Percentiles rank a stretch among this genome's conserved stretches.
phyloP scores from a whole-genome alignment of 306 rosid genomes.

The Leucaena leucocephala region DNA sequence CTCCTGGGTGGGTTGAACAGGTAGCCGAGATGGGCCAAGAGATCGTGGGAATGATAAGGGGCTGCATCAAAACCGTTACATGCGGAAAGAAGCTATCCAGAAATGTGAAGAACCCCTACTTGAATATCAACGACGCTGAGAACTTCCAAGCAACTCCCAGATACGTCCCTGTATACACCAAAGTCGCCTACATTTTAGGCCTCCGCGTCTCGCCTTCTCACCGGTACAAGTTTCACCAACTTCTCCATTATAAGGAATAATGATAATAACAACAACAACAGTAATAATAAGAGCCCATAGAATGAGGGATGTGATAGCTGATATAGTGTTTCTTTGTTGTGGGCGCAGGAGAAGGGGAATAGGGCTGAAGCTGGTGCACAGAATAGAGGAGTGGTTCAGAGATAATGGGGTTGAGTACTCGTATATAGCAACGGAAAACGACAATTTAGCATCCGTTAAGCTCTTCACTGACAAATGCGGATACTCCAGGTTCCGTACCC shows the following conservation, averaged over 20 bases:
- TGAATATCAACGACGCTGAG: neutral
- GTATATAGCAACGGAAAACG: slow-evolving; percentile 88
- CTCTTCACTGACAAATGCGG: slow-evolving; percentile 95
- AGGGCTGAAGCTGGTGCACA: slow-evolving; percentile 65
- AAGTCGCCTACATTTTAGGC: slow-evolving; percentile 82
- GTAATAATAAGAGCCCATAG: neutral
- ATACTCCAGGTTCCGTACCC: slow-evolving; percentile 83
- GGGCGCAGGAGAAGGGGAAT: slow-evolving; percentile 87
- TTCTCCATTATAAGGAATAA: neutral
- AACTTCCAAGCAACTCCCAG: slow-evolving; percentile 16
- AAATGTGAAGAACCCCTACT: slow-evolving; percentile 34
- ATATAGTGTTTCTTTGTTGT: neutral
- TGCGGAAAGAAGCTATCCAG: slow-evolving; percentile 71
- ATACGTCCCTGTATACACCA: slow-evolving; percentile 69
- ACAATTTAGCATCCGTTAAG: slow-evolving; percentile 75
- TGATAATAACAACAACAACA: neutral
- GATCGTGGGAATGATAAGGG: slow-evolving; percentile 89
- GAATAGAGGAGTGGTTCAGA: slow-evolving; percentile 77
- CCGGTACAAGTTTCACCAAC: slow-evolving; percentile 45
- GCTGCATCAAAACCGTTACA: slow-evolving; percentile 90
- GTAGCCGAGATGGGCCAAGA: slow-evolving; percentile 76
- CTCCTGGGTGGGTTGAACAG: slow-evolving; percentile 39
- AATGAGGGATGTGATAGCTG: neutral
- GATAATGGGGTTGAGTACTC: slow-evolving; percentile 84
- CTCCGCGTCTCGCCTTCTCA: slow-evolving; percentile 91